Conservation (phyloP, 176 grass and related monocot genomes). For the Luzula sylvatica region DNA sequence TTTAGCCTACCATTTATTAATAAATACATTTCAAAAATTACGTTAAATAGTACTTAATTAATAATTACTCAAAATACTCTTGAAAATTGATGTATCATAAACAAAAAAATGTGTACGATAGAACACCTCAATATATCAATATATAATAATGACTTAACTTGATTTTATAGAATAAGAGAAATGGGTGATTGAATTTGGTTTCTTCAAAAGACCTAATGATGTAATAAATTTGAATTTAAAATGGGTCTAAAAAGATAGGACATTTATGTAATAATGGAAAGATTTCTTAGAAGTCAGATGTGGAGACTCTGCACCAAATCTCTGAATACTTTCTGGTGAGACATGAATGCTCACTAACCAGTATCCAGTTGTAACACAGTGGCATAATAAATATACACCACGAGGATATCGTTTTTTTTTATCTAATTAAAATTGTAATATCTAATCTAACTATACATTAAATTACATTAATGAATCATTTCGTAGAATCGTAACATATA, state of each 20-base stretch:
- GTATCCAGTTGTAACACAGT: constrained; percentile 1
- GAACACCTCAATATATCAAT: not conserved
- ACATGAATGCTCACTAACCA: constrained; percentile 37
- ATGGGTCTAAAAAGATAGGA: constrained; percentile 23
- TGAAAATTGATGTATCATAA: no score
- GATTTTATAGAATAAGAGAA: not conserved
- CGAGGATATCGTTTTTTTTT: not conserved
- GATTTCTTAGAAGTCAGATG: no score
- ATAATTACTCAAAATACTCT: no score
- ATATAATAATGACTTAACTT: not conserved
- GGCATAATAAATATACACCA: not conserved
- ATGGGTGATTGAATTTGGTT: not conserved
- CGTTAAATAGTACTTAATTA: no score
- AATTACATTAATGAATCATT: not conserved
- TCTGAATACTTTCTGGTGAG: constrained; percentile 33
- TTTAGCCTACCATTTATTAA: no score
- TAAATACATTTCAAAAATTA: no score
- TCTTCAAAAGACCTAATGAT: constrained; percentile 33
- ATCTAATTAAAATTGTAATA: not conserved
- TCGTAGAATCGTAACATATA: not conserved
- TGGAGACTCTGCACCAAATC: no score
- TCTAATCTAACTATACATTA: not conserved
- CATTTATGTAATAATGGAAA: no score
- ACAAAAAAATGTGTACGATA: no score
- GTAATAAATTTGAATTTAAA: constrained; percentile 49